Percentiles rank a stretch among this genome's conserved stretches.
Conservation (phyloP, 2,329 filamentous ascomycete species). For the Elsinoe australis region DNA sequence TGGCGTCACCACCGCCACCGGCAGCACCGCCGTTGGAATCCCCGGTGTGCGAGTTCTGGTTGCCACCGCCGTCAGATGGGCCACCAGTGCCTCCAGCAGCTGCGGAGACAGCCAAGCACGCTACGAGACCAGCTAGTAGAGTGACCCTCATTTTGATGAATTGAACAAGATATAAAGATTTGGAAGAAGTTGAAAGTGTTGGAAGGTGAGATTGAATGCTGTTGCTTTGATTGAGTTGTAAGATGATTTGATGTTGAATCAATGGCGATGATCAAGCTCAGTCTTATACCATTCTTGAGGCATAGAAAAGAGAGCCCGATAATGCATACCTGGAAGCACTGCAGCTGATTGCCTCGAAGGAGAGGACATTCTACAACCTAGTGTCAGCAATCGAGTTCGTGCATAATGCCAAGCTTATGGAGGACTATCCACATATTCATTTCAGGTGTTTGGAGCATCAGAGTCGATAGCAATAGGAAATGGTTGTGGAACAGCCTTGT, state of each 20-base stretch:
- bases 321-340: too few relatives aligned
- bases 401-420: too few relatives aligned
- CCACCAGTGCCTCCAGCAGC: background rate
- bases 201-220: background rate
- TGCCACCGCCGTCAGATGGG: background rate
- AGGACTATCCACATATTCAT: too few relatives aligned
- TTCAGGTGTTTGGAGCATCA: too few relatives aligned
- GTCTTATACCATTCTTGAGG: too few relatives aligned
- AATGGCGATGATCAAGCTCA: too few relatives aligned
- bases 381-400: too few relatives aligned
- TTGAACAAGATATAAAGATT: background rate
- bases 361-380: too few relatives aligned
- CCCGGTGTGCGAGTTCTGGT: background rate
- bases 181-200: background rate
- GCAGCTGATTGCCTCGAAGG: too few relatives aligned
- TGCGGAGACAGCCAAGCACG: constrained; percentile 3
- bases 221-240: constrained; percentile 2
- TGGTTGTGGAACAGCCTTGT: too few relatives aligned
- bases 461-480: too few relatives aligned
- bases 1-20: background rate
- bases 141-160: constrained; percentile 14
- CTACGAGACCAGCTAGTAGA: constrained; percentile 2
- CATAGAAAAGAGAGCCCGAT: too few relatives aligned
- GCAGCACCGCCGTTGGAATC: background rate
- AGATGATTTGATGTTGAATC: constrained; percentile 11